These are phyloP conservation scores for Ambrosiella cleistominuta DNA, from an alignment of 2,329 filamentous ascomycete species.

Conservation along the genomic window DNA sequence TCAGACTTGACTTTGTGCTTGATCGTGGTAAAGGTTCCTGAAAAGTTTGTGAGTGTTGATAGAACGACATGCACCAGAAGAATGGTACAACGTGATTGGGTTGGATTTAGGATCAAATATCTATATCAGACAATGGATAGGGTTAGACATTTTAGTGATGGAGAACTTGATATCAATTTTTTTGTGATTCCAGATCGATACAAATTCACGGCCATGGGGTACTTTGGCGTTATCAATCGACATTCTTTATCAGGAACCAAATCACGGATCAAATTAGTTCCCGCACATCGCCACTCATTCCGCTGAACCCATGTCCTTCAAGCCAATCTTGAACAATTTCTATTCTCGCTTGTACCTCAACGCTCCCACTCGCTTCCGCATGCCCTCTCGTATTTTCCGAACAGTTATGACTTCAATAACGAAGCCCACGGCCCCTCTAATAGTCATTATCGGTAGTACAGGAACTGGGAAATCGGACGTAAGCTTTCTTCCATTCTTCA, in stretches of 20 bases:
- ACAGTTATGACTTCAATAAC: slow-evolving; percentile 15
- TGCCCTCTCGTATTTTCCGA: slow-evolving; percentile 12
- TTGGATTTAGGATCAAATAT: no score
- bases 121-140: no score
- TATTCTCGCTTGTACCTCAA: background rate
- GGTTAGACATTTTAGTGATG: no score
- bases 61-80: no score
- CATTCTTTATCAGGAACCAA: no score
- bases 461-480: slow-evolving; percentile 90
- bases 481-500: slow-evolving; percentile 13
- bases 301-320: background rate
- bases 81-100: no score
- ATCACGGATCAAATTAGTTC: no score
- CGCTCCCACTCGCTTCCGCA: background rate
- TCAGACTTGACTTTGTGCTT: background rate
- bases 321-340: background rate
- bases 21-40: background rate
- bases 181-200: background rate
- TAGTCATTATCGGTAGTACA: slow-evolving; percentile 75
- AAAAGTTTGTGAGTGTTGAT: no score
- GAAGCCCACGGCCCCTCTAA: slow-evolving; percentile 39
- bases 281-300: background rate
- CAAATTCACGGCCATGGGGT: no score
- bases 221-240: no score
- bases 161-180: background rate